Evolutionary conservation across 768 basidiomycete species (phyloP).

Genomic region (Xerocomellus dryophilus): DNA sequence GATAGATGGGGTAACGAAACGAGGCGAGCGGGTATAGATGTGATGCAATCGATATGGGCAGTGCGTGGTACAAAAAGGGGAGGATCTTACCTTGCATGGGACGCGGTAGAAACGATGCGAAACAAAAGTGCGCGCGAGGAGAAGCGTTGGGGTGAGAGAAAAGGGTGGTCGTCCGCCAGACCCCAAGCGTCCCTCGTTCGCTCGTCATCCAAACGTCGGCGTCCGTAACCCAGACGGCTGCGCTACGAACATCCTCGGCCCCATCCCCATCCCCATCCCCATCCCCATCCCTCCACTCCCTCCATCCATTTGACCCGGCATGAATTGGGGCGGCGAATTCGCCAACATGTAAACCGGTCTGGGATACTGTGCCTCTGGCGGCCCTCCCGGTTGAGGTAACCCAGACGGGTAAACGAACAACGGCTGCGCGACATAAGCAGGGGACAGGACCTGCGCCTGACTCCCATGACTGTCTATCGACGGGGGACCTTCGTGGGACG

Average conservation of each 20-base stretch:
- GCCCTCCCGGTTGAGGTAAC: constrained; percentile 29
- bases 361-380: constrained; percentile 21
- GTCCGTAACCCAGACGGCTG: constrained; percentile 28
- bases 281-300: background rate
- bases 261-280: background rate
- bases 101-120: background rate
- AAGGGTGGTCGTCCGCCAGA: background rate
- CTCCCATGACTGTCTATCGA: constrained; percentile 34
- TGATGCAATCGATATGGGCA: background rate
- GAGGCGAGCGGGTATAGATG: constrained; percentile 1
- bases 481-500: constrained; percentile 29
- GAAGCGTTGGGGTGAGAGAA: background rate
- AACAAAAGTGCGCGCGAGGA: background rate
- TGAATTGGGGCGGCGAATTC: constrained; percentile 25
- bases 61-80: too few relatives aligned
- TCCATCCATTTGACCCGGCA: constrained; percentile 16
- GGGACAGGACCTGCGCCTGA: constrained; percentile 23
- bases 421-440: constrained; percentile 31
- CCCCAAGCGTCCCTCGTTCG: too few relatives aligned
- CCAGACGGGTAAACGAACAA: constrained; percentile 31
- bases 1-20: background rate
- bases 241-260: constrained; percentile 22
- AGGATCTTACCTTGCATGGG: background rate
- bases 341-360: constrained; percentile 32
- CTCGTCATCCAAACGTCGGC: constrained; percentile 24